These are phyloP conservation scores for Cyclotella choctawhatcheeana DNA, from an alignment of 108 stramenopile species.

Conservation along the genomic window DNA sequence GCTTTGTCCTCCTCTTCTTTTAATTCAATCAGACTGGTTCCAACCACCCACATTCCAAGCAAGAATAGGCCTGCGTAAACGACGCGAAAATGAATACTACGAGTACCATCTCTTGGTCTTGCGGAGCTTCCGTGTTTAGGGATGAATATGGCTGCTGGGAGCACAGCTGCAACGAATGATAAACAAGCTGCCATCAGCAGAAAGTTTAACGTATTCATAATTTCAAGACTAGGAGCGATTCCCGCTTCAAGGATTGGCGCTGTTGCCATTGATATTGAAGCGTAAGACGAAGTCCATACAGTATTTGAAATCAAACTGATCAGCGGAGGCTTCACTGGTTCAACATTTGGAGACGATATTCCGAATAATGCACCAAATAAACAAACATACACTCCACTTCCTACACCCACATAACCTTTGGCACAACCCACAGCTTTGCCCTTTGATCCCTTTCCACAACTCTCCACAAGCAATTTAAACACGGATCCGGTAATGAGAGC, in stretches of 20 bases:
- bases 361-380: constrained; percentile 66
- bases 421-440: constrained; percentile 85
- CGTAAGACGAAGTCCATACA: background rate
- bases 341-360: background rate
- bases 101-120: constrained; percentile 61
- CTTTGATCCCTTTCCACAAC: constrained; percentile 70
- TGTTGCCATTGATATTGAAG: background rate
- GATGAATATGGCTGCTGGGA: constrained; percentile 67
- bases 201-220: constrained; percentile 64
- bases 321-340: background rate
- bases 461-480: constrained; percentile 79
- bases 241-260: background rate
- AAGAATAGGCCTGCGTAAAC: constrained; percentile 66
- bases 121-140: constrained; percentile 50
- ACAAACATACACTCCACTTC: constrained; percentile 62
- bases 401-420: constrained; percentile 88
- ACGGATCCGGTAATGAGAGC: constrained; percentile 82
- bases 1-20: constrained; percentile 14
- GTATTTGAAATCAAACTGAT: background rate
- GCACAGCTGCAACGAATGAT: constrained; percentile 57
- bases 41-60: constrained; percentile 67
- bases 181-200: constrained; percentile 81
- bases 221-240: constrained; percentile 13
- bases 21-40: constrained; percentile 53
- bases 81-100: constrained; percentile 68